Base-by-base conservation (phyloP, 1,139 yeast species). In the Saccharomyces hybrid region DNA sequence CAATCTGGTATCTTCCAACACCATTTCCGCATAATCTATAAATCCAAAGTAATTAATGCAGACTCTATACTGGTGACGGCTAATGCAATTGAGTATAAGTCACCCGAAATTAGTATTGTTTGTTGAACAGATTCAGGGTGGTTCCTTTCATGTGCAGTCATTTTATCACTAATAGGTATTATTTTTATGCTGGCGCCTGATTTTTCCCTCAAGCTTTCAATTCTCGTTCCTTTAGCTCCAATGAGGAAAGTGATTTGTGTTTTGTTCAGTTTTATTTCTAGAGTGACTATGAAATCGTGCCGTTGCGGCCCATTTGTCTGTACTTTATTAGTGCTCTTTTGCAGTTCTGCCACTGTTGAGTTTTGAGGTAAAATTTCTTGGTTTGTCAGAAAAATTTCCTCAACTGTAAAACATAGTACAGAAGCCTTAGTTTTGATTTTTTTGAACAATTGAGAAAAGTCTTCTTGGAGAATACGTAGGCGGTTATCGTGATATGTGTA, bases 231-330 rank as follows among this genome's bases (percentile, higher is more conserved):
- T 13, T 58, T 57, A 14, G 57, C 61, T 1, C 76, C 76, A 38
- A 73, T 72, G 19, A 72, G 57, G 47, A 62, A 69, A 0, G 73
- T 64, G 1, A 72, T 68, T 51, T 71, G 70, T 11, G 55, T 56
- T 49, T 67, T 66, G 14, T 60, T 67, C 19, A 71, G 53, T 19
- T 57, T 55, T 0, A 72, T 50, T 29, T 57, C 57, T 41, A 50
- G 46, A 9, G 54, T 51, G 25, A 16, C 28, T 7, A 56, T 51
- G 13, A 29, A 38, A 19, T 38, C 26, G 11, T 19, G n/a, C 7
- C 44, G 44, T 38, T 38, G 44, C 44, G 19, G 44, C 11, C 6
- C 44, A 11, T 8, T 19, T 11, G n/a, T 7, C 44, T 38, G 25
- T 23, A 38, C 16, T 19, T 9, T 38, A 13, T 19, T 16, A 9